Evolutionary conservation across 768 basidiomycete genomes (phyloP).

Genomic region (Cubamyces lactineus): DNA sequence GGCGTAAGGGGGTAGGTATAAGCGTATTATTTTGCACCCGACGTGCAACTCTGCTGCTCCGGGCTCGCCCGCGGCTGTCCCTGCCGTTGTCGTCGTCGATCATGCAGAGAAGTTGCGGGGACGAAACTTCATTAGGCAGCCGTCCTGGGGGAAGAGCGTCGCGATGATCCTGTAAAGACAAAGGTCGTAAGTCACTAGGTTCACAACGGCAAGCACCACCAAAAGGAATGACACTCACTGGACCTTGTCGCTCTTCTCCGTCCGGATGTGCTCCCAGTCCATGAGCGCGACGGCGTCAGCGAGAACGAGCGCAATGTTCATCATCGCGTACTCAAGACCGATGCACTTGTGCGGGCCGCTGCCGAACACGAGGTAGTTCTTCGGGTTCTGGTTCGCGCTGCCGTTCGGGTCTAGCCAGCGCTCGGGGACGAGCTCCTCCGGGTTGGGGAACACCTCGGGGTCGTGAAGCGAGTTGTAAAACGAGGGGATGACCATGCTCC

Average conservation of each 20-base stretch:
- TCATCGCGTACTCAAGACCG: conserved; percentile 87
- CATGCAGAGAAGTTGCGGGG: conserved; percentile 46
- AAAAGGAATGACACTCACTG: conserved; percentile 55
- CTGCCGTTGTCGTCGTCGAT: neutral
- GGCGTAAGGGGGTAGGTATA: neutral
- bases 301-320: conserved; percentile 87
- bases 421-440: conserved; percentile 82
- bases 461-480: conserved; percentile 95
- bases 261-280: conserved; percentile 88
- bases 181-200: neutral
- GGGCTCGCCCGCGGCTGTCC: neutral
- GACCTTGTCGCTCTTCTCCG: conserved; percentile 76
- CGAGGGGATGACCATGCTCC: conserved; percentile 93
- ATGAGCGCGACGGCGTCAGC: conserved; percentile 80
- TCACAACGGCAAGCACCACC: neutral
- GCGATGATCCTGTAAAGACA: conserved; percentile 73
- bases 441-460: conserved; percentile 82
- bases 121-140: conserved; percentile 77
- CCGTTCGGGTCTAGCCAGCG: conserved; percentile 89
- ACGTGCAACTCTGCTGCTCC: neutral
- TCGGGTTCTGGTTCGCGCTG: conserved; percentile 79
- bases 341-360: conserved; percentile 93
- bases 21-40: conserved; percentile 12
- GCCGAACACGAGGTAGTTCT: conserved; percentile 96
- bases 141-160: conserved; percentile 96